These are phyloP conservation scores for Ustilago vetiveriae DNA, from an alignment of 1,284 basidiomycete species.

Conservation along the genomic window DNA sequence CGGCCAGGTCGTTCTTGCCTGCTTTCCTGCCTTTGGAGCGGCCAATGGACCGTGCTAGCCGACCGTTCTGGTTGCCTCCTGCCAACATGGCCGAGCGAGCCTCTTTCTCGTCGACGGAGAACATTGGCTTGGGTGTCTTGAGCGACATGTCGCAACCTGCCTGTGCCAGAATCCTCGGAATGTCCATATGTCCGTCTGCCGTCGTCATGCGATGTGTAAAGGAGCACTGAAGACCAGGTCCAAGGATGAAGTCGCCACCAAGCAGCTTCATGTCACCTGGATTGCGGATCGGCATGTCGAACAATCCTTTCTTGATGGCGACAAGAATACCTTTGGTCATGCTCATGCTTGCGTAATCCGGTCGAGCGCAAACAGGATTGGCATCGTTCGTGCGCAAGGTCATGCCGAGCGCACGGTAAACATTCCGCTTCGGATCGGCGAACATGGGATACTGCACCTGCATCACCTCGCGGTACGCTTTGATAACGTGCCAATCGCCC, in stretches of 20 bases:
- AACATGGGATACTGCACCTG: slow-evolving; percentile 73
- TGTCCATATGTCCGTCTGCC: slow-evolving; percentile 58
- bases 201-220: slow-evolving; percentile 56
- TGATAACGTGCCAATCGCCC: slow-evolving; percentile 78
- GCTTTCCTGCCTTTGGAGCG: slow-evolving; percentile 27
- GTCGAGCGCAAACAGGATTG: slow-evolving; percentile 71
- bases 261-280: slow-evolving; percentile 81
- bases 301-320: slow-evolving; percentile 71
- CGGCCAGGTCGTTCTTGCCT: slow-evolving; percentile 9
- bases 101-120: slow-evolving; percentile 28
- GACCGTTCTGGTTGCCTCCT: slow-evolving; percentile 37
- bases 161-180: slow-evolving; percentile 55
- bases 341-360: slow-evolving; percentile 76
- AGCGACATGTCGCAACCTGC: slow-evolving; percentile 58
- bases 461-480: slow-evolving; percentile 75
- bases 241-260: slow-evolving; percentile 88
- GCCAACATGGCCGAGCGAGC: slow-evolving; percentile 40
- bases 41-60: slow-evolving; percentile 32
- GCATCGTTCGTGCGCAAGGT: slow-evolving; percentile 71
- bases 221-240: slow-evolving; percentile 70
- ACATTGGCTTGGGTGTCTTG: slow-evolving; percentile 47
- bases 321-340: slow-evolving; percentile 75
- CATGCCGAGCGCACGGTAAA: slow-evolving; percentile 82
- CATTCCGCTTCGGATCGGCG: slow-evolving; percentile 77
- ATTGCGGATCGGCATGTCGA: slow-evolving; percentile 78